Evolutionary conservation across 495 filamentous ascomycete genomes (phyloP), one percentile per base, ranked within the genome.

Genomic region (Cetradonia linearis): DNA sequence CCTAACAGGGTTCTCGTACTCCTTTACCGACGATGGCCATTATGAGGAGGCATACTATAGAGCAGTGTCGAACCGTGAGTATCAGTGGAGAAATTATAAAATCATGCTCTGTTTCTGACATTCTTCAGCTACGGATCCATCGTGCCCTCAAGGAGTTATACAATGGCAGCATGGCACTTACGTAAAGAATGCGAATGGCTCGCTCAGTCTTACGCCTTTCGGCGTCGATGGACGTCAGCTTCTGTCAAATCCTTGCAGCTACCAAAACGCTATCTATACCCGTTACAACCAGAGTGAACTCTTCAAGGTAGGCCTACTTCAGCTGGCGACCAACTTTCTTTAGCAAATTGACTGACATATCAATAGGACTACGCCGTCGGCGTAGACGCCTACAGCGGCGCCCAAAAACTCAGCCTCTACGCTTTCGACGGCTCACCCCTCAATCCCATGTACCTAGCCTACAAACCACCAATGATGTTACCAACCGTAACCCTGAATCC

Each of bases 101-200:
- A 18, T 23, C 33, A 36, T 49, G 57, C 64, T 31, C 64, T 14
- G 20, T 55, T 7, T 42, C 54, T 46, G 14, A 56, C 6, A 36
- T 50, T 18, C 27, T 57, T 28, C 56, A 89, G 86, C 87, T 36
- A 67, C 70, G 37, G 72, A 77, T 18, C 87, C 87, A 16, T 66
- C 70, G 53, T 91, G 87, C 68, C 84, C 87, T 1, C 70, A 74
- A 50, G 86, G 81, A 13, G 78, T 89, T 18, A 81, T 90, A 75
- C 87, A 90, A 69, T 91, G 82, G 77, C 87, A 91, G 66, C 87
- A 91, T 68, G 87, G 88, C 34, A 78, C 71, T 56, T 88, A 80
- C 66, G 72, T 68, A 3, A 66, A 80, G 56, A 73, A 76, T 44
- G 66, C 73, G 27, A 80, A 86, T 64, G 81, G 82, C 36, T 83